phyloP scores from a whole-genome alignment of 2,329 filamentous ascomycete genomes.

The Colletotrichum camelliae region DNA sequence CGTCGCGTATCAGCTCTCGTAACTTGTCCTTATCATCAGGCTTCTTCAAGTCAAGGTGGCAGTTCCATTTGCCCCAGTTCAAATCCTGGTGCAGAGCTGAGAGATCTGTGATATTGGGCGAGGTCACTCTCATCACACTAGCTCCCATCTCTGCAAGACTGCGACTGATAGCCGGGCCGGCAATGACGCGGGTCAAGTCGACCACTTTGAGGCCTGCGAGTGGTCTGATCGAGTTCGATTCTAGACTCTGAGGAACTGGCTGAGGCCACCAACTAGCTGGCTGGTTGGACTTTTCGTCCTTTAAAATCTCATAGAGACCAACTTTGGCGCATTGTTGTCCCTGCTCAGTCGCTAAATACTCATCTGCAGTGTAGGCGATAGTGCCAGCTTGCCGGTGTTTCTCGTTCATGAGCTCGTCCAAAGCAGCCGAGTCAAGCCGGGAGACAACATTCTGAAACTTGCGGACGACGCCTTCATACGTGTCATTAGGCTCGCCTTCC shows the following conservation, averaged over 20 bases:
- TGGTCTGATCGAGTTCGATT: slow-evolving; percentile 39
- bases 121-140: slow-evolving; percentile 48
- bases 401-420: slow-evolving; percentile 26
- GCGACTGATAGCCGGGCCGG: slow-evolving; percentile 47
- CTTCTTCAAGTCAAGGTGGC: slow-evolving; percentile 44
- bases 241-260: background rate
- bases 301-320: slow-evolving; percentile 21
- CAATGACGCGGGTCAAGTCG: slow-evolving; percentile 53
- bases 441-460: slow-evolving; percentile 2
- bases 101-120: slow-evolving; percentile 42
- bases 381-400: slow-evolving; percentile 30
- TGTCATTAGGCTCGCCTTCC: slow-evolving; percentile 22
- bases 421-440: slow-evolving; percentile 22
- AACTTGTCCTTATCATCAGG: background rate
- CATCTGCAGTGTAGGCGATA: slow-evolving; percentile 27
- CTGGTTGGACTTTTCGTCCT: slow-evolving; percentile 25
- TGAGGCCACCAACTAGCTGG: slow-evolving; percentile 46
- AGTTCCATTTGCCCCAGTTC: slow-evolving; percentile 55
- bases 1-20: slow-evolving; percentile 44
- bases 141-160: slow-evolving; percentile 50
- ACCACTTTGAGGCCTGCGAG: slow-evolving; percentile 53
- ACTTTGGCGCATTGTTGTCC: slow-evolving; percentile 25
- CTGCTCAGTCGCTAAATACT: slow-evolving; percentile 29
- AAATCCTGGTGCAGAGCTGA: slow-evolving; percentile 47
- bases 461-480: slow-evolving; percentile 18